Base-by-base conservation (phyloP, 768 basidiomycete genomes). In the Boletus patriciae region DNA sequence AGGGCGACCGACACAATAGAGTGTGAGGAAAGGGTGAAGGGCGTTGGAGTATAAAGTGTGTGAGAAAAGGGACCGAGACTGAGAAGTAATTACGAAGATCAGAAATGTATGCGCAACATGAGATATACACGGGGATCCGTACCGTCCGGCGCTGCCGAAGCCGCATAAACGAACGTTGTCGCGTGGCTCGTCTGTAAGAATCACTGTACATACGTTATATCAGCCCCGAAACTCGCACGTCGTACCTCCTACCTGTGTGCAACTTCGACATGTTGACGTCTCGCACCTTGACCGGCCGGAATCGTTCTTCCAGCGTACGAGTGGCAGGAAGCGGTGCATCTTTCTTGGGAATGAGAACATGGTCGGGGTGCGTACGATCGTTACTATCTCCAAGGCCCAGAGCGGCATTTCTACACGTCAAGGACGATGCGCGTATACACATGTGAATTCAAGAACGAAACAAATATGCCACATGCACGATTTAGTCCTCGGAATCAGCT, bases 111-210 rank as follows among this genome's bases (percentile, higher is more conserved):
- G 29, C 3, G 6, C 41, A 37, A 40, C n/a, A 11, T 9, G 33
- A n/a, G 18, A 23, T 7, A 40, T 13, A 42, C 16, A n/a, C 46
- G 33, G 34, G 27, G 31, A 43, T n/a, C 69, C 81, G 50, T 70
- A 86, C 87, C 94, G 83, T 52, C 94, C 94, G 12, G 89, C 88
- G 48, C 85, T 87, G 2, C 92, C 93, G 65, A 94, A 95, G 4
- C 97, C 95, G 64, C 94, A 98, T 7, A 94, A 66, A 27, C 87
- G 85, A 15, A 98, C 65, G 63, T 96, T 97, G 15, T 84, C 82
- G 37, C 80, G 76, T 63, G 55, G 58, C 70, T 97, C 93, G 16
- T 84, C 79, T 0, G 94, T 97, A 9, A 97, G 76, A 6, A 90
- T 74, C 9, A 73, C 81, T 77, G 55, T 19, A 34, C 1, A 45